Conservation (phyloP, 192 early-diverging fungal genomes). For the Phycomyces nitens region DNA sequence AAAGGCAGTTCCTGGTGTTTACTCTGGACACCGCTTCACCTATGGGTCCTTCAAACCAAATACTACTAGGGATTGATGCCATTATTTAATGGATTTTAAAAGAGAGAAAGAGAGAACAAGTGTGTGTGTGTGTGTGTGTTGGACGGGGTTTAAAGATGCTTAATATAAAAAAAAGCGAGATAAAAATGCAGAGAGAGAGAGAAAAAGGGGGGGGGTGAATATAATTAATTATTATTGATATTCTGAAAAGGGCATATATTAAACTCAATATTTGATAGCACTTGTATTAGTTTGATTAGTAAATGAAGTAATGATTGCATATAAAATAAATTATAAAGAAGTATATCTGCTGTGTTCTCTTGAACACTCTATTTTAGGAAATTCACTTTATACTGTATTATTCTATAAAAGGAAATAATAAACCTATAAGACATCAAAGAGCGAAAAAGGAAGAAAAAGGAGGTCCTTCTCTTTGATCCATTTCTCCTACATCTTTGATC, state of each 20-base stretch:
- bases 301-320: background rate
- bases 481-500: no score
- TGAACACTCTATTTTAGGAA: no score
- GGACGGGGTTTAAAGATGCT: background rate
- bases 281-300: background rate
- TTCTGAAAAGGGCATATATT: background rate
- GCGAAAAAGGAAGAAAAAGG: no score
- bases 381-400: no score
- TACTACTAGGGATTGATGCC: background rate
- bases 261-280: background rate
- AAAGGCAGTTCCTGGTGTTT: constrained; percentile 17
- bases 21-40: constrained; percentile 21
- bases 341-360: no score
- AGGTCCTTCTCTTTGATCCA: no score
- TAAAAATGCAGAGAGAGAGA: background rate
- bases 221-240: background rate
- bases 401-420: no score
- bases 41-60: constrained; percentile 30
- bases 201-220: background rate
- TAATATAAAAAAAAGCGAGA: background rate
- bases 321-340: background rate
- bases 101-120: no score
- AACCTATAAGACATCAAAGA: no score
- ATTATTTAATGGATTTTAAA: background rate
- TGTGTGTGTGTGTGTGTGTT: no score